Conservation (phyloP, 345 rosid species). For the Syzygium aromaticum region DNA sequence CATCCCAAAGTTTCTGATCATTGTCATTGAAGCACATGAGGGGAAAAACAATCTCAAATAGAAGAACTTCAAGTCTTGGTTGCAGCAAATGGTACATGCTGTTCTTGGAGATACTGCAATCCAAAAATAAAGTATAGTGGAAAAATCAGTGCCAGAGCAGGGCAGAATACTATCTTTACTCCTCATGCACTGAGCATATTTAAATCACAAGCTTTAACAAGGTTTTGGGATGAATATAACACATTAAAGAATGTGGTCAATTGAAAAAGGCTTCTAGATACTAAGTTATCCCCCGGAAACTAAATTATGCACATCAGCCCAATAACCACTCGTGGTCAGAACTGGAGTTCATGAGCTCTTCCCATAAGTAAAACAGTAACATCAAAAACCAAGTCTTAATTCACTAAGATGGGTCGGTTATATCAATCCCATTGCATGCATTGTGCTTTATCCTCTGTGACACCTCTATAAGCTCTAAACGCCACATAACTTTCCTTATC, state of each 20-base stretch:
- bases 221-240: neutral
- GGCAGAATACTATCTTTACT: neutral
- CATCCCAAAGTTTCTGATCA: conserved; percentile 99
- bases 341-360: neutral
- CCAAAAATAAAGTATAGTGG: neutral
- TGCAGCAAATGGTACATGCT: conserved; percentile 79
- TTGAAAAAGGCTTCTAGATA: neutral
- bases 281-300: neutral
- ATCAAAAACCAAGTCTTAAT: neutral
- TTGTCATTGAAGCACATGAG: conserved; percentile 95
- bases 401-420: neutral
- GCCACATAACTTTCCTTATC: neutral
- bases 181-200: neutral
- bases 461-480: neutral
- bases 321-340: neutral
- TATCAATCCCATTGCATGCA: neutral
- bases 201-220: neutral
- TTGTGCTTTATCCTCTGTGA: neutral
- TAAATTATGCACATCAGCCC: neutral
- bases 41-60: conserved; percentile 95
- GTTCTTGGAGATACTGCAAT: conserved; percentile 73
- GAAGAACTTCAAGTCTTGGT: conserved; percentile 80
- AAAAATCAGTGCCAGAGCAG: neutral
- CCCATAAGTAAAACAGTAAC: neutral
- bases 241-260: neutral